These are phyloP conservation scores for Chenopodium quinoa DNA, from an alignment of 148 eudicot genomes.

Conservation along the genomic window DNA sequence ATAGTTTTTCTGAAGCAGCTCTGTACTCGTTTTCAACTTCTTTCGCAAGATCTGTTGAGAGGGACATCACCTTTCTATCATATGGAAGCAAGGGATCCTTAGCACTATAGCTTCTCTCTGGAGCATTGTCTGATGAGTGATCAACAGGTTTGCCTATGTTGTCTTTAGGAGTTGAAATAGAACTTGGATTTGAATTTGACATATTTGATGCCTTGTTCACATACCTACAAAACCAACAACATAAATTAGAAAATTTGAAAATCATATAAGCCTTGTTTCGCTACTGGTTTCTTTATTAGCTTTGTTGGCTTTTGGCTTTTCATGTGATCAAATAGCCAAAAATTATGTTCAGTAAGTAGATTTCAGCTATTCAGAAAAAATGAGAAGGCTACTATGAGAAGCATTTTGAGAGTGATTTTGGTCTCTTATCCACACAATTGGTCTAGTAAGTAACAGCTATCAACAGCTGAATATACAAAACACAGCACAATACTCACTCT, in stretches of 20 bases:
- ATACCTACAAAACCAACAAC: constrained; percentile 50
- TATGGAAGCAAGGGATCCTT: constrained; percentile 28
- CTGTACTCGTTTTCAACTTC: constrained; percentile 35
- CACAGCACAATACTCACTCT: too few relatives aligned
- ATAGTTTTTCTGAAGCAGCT: constrained; percentile 35
- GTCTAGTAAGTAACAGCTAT: too few relatives aligned
- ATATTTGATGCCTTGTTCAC: constrained; percentile 40
- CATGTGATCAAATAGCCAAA: too few relatives aligned
- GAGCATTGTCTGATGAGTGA: constrained; percentile 30
- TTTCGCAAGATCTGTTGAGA: constrained; percentile 27
- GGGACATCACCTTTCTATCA: constrained; percentile 29
- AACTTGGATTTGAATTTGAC: constrained; percentile 34
- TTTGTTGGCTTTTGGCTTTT: too few relatives aligned
- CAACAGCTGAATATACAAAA: too few relatives aligned
- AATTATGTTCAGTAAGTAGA: too few relatives aligned
- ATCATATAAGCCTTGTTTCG: neutral
- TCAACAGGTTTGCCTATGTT: constrained; percentile 31
- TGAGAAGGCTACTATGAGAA: too few relatives aligned
- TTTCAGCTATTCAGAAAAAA: too few relatives aligned
- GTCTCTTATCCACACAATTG: too few relatives aligned
- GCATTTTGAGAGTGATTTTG: too few relatives aligned
- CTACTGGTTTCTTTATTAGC: too few relatives aligned
- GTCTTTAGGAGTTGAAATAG: constrained; percentile 38
- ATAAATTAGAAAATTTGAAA: constrained; percentile 2
- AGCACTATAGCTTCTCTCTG: constrained; percentile 34